A percentile compares a stretch with the other conserved stretches of the same genome.
Conservation (phyloP, 345 rosid genomes). For the Lepidium aucheri region DNA sequence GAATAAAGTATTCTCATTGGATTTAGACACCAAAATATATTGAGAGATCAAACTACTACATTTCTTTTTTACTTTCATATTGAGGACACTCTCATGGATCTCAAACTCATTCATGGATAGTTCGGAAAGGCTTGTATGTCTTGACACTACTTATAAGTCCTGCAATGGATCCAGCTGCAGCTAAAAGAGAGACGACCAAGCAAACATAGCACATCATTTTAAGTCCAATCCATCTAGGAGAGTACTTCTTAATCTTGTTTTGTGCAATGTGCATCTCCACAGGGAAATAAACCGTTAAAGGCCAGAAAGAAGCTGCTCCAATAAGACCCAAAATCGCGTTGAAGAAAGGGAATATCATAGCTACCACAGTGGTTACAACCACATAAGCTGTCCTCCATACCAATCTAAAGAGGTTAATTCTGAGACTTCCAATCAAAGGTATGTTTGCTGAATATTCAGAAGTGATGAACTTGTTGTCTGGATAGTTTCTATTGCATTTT, state of each 20-base stretch:
- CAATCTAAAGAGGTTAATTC: conserved; percentile 52
- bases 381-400: conserved; percentile 80
- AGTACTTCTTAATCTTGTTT: no score
- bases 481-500: conserved; percentile 43
- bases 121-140: conserved; percentile 66
- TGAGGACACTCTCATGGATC: not conserved
- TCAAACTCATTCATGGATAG: conserved; percentile 22
- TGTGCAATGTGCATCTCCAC: no score
- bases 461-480: conserved; percentile 57
- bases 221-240: no score
- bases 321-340: conserved; percentile 73
- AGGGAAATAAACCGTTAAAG: no score
- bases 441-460: conserved; percentile 36
- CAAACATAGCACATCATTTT: conserved; percentile 54
- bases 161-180: conserved; percentile 64
- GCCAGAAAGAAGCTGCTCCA: no score
- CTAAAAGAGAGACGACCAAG: conserved; percentile 56
- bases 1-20: conserved; percentile 10
- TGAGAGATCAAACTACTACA: conserved; percentile 3
- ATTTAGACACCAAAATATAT: conserved; percentile 11
- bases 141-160: conserved; percentile 61
- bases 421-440: conserved; percentile 42
- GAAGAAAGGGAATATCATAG: conserved; percentile 95
- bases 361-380: conserved; percentile 47
- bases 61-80: not conserved